A percentile compares a stretch with the other conserved stretches of the same genome.
phyloP scores from a whole-genome alignment of 2,329 filamentous ascomycete genomes.

The Mycosphaerelloides madeirae region DNA sequence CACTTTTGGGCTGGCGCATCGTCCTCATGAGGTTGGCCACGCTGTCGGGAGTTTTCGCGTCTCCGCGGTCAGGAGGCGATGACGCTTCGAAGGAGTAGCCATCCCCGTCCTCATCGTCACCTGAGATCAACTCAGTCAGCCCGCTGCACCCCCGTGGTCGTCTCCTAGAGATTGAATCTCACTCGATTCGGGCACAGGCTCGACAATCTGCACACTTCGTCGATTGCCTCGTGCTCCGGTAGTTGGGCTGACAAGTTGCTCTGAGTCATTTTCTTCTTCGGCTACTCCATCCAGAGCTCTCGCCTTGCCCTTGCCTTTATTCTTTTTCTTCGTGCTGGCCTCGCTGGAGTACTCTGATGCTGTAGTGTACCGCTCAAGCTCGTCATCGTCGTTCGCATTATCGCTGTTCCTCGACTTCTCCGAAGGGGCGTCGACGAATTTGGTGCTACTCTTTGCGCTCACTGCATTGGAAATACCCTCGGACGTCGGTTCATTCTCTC shows the following conservation, averaged over 20 bases:
- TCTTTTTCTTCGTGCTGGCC: slow-evolving; percentile 6
- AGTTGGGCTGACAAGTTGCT: slow-evolving; percentile 8
- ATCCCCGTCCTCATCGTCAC: slow-evolving; percentile 12
- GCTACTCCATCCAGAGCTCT: slow-evolving; percentile 15
- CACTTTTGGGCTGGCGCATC: slow-evolving; percentile 19
- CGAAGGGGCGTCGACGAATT: slow-evolving; percentile 16
- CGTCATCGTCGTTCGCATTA: slow-evolving; percentile 8
- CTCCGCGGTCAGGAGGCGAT: slow-evolving; percentile 16
- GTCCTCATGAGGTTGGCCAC: slow-evolving; percentile 17
- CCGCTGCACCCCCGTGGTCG: slow-evolving; percentile 10
- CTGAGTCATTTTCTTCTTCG: slow-evolving; percentile 11
- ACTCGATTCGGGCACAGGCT: slow-evolving; percentile 13
- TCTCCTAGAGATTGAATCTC: slow-evolving; percentile 4
- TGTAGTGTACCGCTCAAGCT: slow-evolving; percentile 14
- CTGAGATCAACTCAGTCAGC: slow-evolving; percentile 15
- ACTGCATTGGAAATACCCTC: too few species aligned
- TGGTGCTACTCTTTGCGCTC: neutral
- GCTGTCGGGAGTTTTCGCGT: slow-evolving; percentile 18
- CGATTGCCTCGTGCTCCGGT: slow-evolving; percentile 12
- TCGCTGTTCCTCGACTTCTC: slow-evolving; percentile 14
- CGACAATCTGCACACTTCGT: slow-evolving; percentile 20
- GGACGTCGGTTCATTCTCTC: too few species aligned
- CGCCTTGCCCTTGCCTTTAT: slow-evolving; percentile 18
- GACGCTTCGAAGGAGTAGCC: neutral
- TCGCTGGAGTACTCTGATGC: slow-evolving; percentile 14